Conservation (phyloP, 1,284 basidiomycete species). For the Pseudozyma sp. region DNA sequence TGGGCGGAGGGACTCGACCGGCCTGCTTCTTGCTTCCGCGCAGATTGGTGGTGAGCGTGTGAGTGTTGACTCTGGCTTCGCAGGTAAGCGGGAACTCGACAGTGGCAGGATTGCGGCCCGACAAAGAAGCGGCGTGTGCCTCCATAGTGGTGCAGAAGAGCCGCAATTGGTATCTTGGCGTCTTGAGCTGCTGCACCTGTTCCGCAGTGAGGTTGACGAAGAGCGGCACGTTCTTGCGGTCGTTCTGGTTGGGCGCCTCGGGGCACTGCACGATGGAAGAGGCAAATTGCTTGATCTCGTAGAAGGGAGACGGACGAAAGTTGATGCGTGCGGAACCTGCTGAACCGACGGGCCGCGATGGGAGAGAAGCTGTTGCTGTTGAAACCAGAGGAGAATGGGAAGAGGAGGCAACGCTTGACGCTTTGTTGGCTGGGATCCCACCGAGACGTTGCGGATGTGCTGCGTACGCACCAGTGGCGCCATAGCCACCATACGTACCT, state of each 20-base stretch:
- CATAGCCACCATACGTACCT: conserved; percentile 38
- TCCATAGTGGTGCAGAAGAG: conserved; percentile 61
- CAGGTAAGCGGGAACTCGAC: conserved; percentile 63
- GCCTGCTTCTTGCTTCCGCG: conserved; percentile 63
- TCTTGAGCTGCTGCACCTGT: conserved; percentile 42
- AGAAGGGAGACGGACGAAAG: conserved; percentile 62
- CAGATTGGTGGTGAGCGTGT: conserved; percentile 50
- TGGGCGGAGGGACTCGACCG: conserved; percentile 61
- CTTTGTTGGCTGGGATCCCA: conserved; percentile 29
- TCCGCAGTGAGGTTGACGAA: conserved; percentile 44
- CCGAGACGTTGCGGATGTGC: conserved; percentile 26
- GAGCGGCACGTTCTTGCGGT: conserved; percentile 45
- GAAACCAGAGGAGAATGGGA: conserved; percentile 23
- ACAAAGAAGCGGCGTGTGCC: conserved; percentile 51
- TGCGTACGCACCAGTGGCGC: conserved; percentile 31
- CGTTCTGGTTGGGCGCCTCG: conserved; percentile 52
- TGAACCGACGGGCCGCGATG: conserved; percentile 15
- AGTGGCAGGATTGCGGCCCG: conserved; percentile 35
- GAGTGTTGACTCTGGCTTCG: conserved; percentile 60
- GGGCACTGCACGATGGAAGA: conserved; percentile 46
- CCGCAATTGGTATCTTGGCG: conserved; percentile 38
- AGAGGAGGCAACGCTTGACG: conserved; percentile 30
- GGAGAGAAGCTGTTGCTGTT: conserved; percentile 6
- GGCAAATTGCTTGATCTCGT: conserved; percentile 57
- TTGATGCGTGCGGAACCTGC: conserved; percentile 35